Evolutionary conservation across 768 basidiomycete genomes (phyloP).

Genomic region (Crepidotus variabilis): DNA sequence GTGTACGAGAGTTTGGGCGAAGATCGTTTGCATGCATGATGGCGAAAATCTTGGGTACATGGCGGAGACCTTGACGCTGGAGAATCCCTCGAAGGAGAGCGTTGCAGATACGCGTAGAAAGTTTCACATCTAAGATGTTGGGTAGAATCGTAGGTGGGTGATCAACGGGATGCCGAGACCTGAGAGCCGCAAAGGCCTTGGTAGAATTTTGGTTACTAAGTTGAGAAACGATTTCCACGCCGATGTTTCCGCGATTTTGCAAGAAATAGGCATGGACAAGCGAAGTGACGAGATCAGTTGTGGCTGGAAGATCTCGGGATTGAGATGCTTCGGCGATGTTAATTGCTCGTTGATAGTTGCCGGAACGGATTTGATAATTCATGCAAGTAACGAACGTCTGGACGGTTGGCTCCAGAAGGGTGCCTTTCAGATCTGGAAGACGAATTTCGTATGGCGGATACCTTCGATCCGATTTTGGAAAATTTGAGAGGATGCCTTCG

Average conservation of each 20-base stretch:
- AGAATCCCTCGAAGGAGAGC: slow-evolving; percentile 52
- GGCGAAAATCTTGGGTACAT: slow-evolving; percentile 41
- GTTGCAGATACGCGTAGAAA: slow-evolving; percentile 55
- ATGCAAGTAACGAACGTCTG: slow-evolving; percentile 64
- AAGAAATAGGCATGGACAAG: slow-evolving; percentile 56
- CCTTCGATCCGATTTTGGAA: slow-evolving; percentile 6
- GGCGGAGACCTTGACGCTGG: slow-evolving; percentile 42
- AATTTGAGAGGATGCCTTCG: slow-evolving; percentile 19
- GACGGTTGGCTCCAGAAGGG: slow-evolving; percentile 41
- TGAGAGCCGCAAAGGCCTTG: slow-evolving; percentile 22
- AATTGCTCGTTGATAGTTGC: slow-evolving; percentile 42
- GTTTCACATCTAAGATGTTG: slow-evolving; percentile 25
- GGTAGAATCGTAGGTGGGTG: slow-evolving; percentile 4
- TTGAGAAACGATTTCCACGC: slow-evolving; percentile 46
- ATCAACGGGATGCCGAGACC: slow-evolving; percentile 4
- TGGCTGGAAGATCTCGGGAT: slow-evolving; percentile 36
- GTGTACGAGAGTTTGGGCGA: slow-evolving; percentile 48
- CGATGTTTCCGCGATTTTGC: slow-evolving; percentile 41
- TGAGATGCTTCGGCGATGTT: slow-evolving; percentile 46
- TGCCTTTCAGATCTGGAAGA: neutral
- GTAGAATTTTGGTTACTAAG: slow-evolving; percentile 35
- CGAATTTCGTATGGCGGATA: neutral
- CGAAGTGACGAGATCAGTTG: slow-evolving; percentile 44
- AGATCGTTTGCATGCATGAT: slow-evolving; percentile 54
- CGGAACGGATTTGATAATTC: slow-evolving; percentile 43